Evolutionary conservation across 208 protist species (phyloP), one percentile per base, ranked within the genome.

Genomic region (Borovskyia barvae): DNA sequence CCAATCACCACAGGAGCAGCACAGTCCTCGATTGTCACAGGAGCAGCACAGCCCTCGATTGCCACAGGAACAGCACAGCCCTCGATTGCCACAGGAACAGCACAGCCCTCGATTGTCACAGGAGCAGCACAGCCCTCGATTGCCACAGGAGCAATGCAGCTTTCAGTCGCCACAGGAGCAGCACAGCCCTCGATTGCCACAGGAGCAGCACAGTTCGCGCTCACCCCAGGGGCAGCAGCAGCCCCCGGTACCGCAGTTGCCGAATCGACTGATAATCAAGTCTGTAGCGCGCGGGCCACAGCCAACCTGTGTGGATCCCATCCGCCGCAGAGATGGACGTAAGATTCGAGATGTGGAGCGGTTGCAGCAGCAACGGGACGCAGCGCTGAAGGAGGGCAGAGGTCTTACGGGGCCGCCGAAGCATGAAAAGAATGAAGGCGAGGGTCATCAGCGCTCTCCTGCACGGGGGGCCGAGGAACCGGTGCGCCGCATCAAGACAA

Each of bases 251-350:
- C 66, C n/a, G 32, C 45, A 36, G 35, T 5, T 51, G 30, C 55
- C 20, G 28, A 37, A 60, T 5, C 39, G 43, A 5, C 32, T 25
- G 43, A 41, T 12, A 11, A 45, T 68, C 12, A 15, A n/a, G 25
- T 50, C 65, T 3, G 73, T 85, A 8, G 61, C 73, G 14, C 72
- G 78, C 17, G 78, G 78, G 0, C 78, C 78, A 15, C 78, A 85
- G 59, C 78, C 78, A 19, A 63, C 49, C 1, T 55, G 32, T 0
- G 28, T 77, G 1, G 61, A 72, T 17, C 64, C 69, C 17, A 80
- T 69, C 1, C 67, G 78, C 0, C 51, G 70, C 20, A 39, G 29
- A 6, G 54, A 80, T 30, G 74, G 74, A 3, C 60, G 55, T 7
- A 64, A 66, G 11, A 64, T 78, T 25, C 51, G 65, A 14, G 41